phyloP scores from a whole-genome alignment of 75 land plant genomes.

The Pinus tabuliformis region DNA sequence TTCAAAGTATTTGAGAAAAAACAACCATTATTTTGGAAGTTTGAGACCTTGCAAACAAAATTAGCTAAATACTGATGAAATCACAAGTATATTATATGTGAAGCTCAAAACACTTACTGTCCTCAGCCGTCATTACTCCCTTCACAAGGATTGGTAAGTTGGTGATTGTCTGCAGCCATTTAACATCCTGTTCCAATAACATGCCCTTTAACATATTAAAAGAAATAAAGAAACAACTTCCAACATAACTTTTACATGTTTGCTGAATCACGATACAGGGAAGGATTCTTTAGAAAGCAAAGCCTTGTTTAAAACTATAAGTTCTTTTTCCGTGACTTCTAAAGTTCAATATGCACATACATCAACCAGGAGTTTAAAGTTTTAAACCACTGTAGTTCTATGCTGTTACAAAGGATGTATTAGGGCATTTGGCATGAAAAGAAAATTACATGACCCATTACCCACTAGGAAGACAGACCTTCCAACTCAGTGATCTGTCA shows the following conservation, averaged over 20 bases:
- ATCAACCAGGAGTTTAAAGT: neutral
- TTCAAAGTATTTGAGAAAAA: neutral
- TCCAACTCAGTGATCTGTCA: slow-evolving; percentile 92
- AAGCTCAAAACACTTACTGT: slow-evolving; percentile 40
- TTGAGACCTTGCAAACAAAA: neutral
- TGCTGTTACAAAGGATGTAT: neutral
- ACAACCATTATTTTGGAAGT: neutral
- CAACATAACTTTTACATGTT: too few relatives aligned
- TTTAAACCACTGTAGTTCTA: neutral
- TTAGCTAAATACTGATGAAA: too few relatives aligned
- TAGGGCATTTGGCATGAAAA: neutral
- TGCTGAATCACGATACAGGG: too few relatives aligned
- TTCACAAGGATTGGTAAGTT: slow-evolving; percentile 80
- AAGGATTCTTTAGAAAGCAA: too few relatives aligned
- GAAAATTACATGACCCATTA: neutral
- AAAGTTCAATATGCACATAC: neutral
- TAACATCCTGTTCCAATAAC: slow-evolving; percentile 62
- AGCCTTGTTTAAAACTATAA: too few relatives aligned
- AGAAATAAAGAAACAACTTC: too few relatives aligned
- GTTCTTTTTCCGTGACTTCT: too few relatives aligned
- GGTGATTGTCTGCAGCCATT: slow-evolving; percentile 94
- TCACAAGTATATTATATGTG: neutral
- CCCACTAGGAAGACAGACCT: slow-evolving; percentile 36
- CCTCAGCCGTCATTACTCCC: slow-evolving; percentile 89
- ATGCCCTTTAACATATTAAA: neutral